Percentiles rank a stretch among this genome's conserved stretches.
These are phyloP conservation scores for Gossypium laxum DNA, from an alignment of 441 rosid species.

Conservation along the genomic window DNA sequence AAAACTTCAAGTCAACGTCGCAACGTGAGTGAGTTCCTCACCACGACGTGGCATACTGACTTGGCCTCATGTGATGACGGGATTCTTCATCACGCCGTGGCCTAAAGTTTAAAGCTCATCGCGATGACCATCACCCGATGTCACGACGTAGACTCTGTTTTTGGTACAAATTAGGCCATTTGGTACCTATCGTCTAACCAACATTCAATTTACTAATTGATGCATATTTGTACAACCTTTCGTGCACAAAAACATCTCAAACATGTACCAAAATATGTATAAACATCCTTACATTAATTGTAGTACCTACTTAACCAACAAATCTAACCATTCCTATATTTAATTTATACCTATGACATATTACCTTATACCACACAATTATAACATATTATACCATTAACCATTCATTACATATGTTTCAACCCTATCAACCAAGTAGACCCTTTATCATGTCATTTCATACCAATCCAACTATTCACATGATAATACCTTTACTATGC, in stretches of 20 bases:
- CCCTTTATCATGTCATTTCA: neutral
- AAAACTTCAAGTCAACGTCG: neutral
- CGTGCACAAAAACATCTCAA: neutral
- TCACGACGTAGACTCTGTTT: neutral
- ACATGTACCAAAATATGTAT: neutral
- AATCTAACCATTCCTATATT: neutral
- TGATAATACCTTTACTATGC: neutral
- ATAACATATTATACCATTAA: too few relatives aligned
- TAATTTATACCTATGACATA: neutral
- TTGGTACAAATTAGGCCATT: neutral
- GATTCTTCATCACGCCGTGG: neutral
- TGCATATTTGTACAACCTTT: neutral
- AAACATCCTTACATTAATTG: neutral
- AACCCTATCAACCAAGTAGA: neutral
- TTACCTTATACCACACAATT: neutral
- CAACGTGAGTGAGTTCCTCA: neutral
- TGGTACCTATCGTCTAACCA: neutral
- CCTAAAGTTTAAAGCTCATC: neutral
- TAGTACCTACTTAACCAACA: neutral
- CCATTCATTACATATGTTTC: neutral
- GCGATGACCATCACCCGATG: neutral
- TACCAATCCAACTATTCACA: neutral
- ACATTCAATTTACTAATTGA: neutral
- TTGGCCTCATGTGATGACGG: neutral
- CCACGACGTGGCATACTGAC: neutral